Percentiles rank a stretch among this genome's conserved stretches.
Conservation (phyloP, 371 early-diverging fungal genomes). For the Cladochytrium tenue region DNA sequence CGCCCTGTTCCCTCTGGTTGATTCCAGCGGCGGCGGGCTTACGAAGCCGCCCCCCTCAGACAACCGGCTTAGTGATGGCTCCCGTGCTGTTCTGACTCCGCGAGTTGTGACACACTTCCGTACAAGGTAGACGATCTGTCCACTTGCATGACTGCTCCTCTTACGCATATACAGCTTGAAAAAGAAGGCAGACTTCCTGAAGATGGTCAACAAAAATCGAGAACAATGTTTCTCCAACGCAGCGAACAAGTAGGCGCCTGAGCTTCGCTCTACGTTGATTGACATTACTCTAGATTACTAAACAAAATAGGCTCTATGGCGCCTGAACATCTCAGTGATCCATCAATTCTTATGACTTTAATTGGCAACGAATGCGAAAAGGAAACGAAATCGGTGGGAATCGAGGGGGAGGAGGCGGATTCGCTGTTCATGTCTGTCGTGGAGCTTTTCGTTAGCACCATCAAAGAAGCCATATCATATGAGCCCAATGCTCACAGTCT, state of each 20-base stretch:
- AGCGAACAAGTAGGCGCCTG: not conserved
- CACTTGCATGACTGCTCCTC: not conserved
- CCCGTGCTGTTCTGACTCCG: not conserved
- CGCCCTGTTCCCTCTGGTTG: not conserved
- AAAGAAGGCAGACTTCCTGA: not conserved
- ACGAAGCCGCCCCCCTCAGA: not conserved
- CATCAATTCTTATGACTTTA: not conserved
- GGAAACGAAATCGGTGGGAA: not conserved
- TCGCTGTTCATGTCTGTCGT: slow-evolving; percentile 22
- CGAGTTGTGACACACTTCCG: not conserved
- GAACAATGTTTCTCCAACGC: not conserved
- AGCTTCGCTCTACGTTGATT: not conserved
- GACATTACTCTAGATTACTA: not conserved
- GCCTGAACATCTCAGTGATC: not conserved
- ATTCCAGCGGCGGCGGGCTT: not conserved
- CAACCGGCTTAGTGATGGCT: no score
- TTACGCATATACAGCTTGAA: not conserved
- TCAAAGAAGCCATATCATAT: slow-evolving; percentile 25
- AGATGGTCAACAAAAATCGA: not conserved
- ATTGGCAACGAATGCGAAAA: not conserved
- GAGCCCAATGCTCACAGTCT: slow-evolving; percentile 18
- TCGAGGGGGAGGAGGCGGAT: slow-evolving; percentile 13
- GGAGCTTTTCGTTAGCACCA: slow-evolving; percentile 22
- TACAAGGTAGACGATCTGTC: not conserved
- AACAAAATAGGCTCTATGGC: not conserved